These are phyloP conservation scores for Fusarium lyarnte DNA, from an alignment of 2,329 filamentous ascomycete genomes.

Conservation along the genomic window DNA sequence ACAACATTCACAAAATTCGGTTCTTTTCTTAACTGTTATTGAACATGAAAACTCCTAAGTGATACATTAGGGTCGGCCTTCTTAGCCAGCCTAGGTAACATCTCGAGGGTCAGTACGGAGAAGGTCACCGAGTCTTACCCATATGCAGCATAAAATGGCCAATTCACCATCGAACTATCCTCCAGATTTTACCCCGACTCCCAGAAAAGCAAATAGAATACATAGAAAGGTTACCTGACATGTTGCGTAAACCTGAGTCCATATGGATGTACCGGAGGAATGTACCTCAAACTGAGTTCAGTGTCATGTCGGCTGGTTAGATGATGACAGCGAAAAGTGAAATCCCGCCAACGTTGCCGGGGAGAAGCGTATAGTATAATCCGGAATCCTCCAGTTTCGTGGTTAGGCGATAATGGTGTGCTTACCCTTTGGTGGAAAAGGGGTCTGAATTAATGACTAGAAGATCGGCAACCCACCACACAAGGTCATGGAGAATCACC, in stretches of 20 bases:
- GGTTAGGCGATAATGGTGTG: constrained; percentile 19
- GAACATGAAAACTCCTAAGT: constrained; percentile 39
- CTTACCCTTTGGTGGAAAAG: constrained; percentile 40
- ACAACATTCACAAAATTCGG: constrained; percentile 24
- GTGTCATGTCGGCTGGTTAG: constrained; percentile 14
- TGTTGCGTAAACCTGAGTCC: constrained; percentile 21
- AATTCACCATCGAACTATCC: constrained; percentile 21
- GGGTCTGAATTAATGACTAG: constrained; percentile 31
- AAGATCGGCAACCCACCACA: constrained; percentile 41
- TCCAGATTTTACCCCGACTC: constrained; percentile 23
- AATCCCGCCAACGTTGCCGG: neutral
- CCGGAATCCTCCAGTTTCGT: neutral
- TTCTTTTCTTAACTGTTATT: constrained; percentile 26
- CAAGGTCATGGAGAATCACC: constrained; percentile 4
- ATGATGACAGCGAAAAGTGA: neutral
- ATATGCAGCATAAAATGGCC: constrained; percentile 45
- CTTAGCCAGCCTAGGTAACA: constrained; percentile 29
- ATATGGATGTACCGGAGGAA: constrained; percentile 3
- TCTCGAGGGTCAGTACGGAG: constrained; percentile 41
- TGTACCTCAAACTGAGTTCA: neutral
- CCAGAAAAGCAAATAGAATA: constrained; percentile 44
- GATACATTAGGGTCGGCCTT: constrained; percentile 38
- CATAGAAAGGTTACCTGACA: constrained; percentile 43
- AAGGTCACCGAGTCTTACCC: constrained; percentile 59
- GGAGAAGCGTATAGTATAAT: neutral